Evolutionary conservation across 495 filamentous ascomycete genomes (phyloP).

Genomic region (Neurospora sp.): DNA sequence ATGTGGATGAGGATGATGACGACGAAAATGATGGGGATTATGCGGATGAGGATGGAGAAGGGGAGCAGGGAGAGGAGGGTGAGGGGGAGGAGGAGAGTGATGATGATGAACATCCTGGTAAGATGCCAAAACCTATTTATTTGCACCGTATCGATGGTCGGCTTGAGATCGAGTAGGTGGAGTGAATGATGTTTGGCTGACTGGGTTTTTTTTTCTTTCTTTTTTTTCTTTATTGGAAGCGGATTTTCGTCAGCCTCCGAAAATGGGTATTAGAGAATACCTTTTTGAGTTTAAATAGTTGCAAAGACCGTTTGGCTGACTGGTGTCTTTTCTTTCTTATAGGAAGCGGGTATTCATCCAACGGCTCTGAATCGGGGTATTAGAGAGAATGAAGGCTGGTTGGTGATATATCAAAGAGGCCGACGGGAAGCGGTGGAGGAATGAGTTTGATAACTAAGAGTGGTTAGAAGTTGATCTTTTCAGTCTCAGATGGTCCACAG

Average conservation of each 20-base stretch:
- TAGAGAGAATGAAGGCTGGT: neutral
- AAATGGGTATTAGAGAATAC: neutral
- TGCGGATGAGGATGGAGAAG: slow-evolving; percentile 1
- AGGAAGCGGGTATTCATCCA: neutral
- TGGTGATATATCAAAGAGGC: neutral
- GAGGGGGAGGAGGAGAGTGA: neutral
- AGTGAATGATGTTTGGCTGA: neutral
- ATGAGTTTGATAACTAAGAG: neutral
- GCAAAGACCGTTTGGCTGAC: neutral
- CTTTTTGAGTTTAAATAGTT: neutral
- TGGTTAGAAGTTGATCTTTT: neutral
- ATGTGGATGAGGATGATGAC: slow-evolving; percentile 5
- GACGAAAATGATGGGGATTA: slow-evolving; percentile 2
- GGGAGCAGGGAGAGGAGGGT: neutral
- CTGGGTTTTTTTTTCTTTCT: neutral
- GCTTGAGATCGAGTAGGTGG: neutral
- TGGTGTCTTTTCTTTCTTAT: neutral
- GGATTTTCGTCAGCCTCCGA: neutral
- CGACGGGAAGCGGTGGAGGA: neutral
- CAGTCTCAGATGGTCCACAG: neutral
- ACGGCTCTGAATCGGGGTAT: neutral
- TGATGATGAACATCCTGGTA: neutral
- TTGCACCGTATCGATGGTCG: neutral
- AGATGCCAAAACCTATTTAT: neutral
- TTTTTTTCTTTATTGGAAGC: neutral